Percentiles rank a stretch among this genome's conserved stretches.
These are phyloP conservation scores for Xylaria sp. DNA, from an alignment of 2,329 filamentous ascomycete genomes.

Conservation along the genomic window DNA sequence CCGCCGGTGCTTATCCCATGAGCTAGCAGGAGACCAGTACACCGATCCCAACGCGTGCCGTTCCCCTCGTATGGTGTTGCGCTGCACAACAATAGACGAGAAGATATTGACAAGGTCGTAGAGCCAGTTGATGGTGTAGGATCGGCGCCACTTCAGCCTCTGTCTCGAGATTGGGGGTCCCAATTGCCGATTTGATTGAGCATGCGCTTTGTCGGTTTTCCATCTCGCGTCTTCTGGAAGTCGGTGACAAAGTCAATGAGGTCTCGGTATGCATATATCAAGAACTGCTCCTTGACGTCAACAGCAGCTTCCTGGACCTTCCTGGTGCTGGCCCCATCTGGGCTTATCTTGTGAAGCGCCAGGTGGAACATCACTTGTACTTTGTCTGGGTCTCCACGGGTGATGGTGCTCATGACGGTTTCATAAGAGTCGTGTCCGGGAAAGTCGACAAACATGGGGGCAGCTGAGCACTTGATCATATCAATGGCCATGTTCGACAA, in stretches of 20 bases:
- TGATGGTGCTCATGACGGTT: slow-evolving; percentile 56
- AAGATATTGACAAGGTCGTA: slow-evolving; percentile 63
- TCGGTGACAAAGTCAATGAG: slow-evolving; percentile 59
- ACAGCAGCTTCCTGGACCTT: slow-evolving; percentile 43
- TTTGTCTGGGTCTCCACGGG: slow-evolving; percentile 51
- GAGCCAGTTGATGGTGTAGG: slow-evolving; percentile 63
- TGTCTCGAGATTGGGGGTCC: slow-evolving; percentile 55
- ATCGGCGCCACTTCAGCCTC: slow-evolving; percentile 58
- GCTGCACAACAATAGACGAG: slow-evolving; percentile 54
- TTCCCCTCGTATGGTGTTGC: slow-evolving; percentile 52
- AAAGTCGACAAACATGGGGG: slow-evolving; percentile 58
- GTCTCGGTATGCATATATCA: slow-evolving; percentile 56
- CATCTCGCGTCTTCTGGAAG: slow-evolving; percentile 57
- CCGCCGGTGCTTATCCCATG: slow-evolving; percentile 52
- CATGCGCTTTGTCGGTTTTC: slow-evolving; percentile 60
- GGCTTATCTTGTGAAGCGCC: slow-evolving; percentile 33
- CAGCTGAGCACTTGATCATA: slow-evolving; percentile 54
- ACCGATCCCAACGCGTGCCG: slow-evolving; percentile 51
- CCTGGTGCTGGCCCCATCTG: slow-evolving; percentile 30
- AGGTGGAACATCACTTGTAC: slow-evolving; percentile 45
- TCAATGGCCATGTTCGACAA: slow-evolving; percentile 56
- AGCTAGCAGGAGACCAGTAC: slow-evolving; percentile 56
- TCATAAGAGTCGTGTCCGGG: slow-evolving; percentile 58
- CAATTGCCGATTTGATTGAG: slow-evolving; percentile 53
- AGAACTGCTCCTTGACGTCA: slow-evolving; percentile 57